Evolutionary conservation across 192 early-diverging fungal species (phyloP), one percentile per base, ranked within the genome.

Genomic region (Backusella tarrabulga): DNA sequence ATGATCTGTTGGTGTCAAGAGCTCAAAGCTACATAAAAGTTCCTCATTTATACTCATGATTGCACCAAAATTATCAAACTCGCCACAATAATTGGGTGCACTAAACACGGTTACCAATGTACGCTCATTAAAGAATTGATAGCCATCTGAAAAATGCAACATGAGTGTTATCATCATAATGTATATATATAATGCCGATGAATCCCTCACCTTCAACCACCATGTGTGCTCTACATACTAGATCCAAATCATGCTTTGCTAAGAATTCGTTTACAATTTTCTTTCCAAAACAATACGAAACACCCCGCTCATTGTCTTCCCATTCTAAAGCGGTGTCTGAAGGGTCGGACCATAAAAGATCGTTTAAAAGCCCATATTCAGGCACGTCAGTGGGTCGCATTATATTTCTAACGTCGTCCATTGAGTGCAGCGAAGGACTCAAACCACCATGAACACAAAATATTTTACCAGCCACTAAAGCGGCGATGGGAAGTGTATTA

Each of bases 201-300:
- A 1, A 60, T 29, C 21, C n/a, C 14, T 68, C 15, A 68, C 34
- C 67, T 68, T 68, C 67, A 29, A 26, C 19, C 23, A 99, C 97
- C 88, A 97, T 95, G 86, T 99, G 97, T 17, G 97, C 97, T 72
- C 97, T 91, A 87, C 97, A 99, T 77, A 99, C 93, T 76, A 99
- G 83, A 82, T 99, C 97, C 80, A 99, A 87, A 79, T 98, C 95
- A 83, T 94, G 88, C 75, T 90, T 91, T 32, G 85, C 83, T 68
- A 97, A 77, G 79, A 99, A 99, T 56, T 93, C 93, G 60, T 88
- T 85, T 67, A 99, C 91, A 19, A 96, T 89, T 67, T 87, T 84
- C 75, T 92, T 91, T 12, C 96, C 95, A 85, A 99, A 99, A 76
- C 95, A 96, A 82, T 95, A 99, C 17, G 92, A 93, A 6, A 99